A percentile compares a stretch with the other conserved stretches of the same genome.
These are phyloP conservation scores for Cyberlindnera mycetangii DNA, from an alignment of 805 yeast species.

Conservation along the genomic window DNA sequence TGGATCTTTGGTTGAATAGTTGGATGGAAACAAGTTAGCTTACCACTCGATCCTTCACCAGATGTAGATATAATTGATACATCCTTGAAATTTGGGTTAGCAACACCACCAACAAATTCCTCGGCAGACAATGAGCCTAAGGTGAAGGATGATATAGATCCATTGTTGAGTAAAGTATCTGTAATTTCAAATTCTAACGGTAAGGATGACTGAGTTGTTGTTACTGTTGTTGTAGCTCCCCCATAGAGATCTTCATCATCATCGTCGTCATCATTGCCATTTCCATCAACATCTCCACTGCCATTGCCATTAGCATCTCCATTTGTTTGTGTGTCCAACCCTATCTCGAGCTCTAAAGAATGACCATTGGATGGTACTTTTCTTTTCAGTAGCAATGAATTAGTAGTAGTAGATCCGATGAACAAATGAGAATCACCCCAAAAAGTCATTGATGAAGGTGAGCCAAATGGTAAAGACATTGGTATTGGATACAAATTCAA, in stretches of 20 bases:
- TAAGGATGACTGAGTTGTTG: conserved; percentile 22
- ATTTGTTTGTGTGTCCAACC: too few species aligned
- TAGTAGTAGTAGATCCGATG: conserved; percentile 58
- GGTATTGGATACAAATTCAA: conserved; percentile 1
- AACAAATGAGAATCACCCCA: conserved; percentile 46
- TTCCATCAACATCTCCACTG: conserved; percentile 47
- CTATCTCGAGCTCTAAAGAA: not conserved
- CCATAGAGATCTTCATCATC: conserved; percentile 43
- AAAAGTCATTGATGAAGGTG: conserved; percentile 35
- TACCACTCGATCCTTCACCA: conserved; percentile 57
- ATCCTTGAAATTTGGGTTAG: conserved; percentile 67
- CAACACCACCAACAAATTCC: conserved; percentile 53
- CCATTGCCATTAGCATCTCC: not conserved
- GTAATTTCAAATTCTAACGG: conserved; percentile 40
- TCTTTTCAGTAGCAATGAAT: conserved; percentile 44
- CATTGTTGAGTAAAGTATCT: conserved; percentile 60
- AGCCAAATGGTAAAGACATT: conserved; percentile 4
- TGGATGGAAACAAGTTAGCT: conserved; percentile 61
- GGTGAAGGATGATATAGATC: conserved; percentile 71
- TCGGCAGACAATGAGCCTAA: conserved; percentile 59
- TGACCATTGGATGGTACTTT: not conserved
- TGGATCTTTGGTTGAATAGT: conserved; percentile 65
- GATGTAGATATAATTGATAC: conserved; percentile 65
- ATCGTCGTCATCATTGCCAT: conserved; percentile 40
- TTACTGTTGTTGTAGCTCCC: conserved; percentile 32